Percentiles rank a stretch among this genome's conserved stretches.
These are phyloP conservation scores for Prosopis cineraria DNA, from an alignment of 306 rosid species.

Conservation along the genomic window DNA sequence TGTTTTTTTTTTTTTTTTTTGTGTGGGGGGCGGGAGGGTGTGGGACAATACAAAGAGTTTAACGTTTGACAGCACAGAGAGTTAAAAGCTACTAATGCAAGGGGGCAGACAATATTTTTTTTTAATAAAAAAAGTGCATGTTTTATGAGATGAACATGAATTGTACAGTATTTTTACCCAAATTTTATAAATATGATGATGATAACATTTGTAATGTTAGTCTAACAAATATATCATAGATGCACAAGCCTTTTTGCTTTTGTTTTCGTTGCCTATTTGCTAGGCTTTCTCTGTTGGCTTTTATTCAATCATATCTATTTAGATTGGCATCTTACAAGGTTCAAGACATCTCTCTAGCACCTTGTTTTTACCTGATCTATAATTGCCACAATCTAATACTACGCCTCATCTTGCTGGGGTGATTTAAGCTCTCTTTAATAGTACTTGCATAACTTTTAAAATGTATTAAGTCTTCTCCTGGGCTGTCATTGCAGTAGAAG, in stretches of 20 bases:
- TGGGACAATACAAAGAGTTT: not conserved
- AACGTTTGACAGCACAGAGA: not conserved
- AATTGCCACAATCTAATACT: not conserved
- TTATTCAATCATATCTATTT: not conserved
- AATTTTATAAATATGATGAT: too few relatives aligned
- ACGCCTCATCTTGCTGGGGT: not conserved
- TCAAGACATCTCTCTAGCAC: constrained; percentile 13
- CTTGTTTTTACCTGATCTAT: constrained; percentile 28
- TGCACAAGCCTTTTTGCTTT: not conserved
- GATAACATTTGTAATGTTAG: too few relatives aligned
- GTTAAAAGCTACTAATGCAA: not conserved
- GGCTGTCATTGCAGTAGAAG: constrained; percentile 44
- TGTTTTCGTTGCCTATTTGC: not conserved
- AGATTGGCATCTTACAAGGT: not conserved
- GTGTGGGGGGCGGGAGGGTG: too few relatives aligned
- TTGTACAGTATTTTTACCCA: too few relatives aligned
- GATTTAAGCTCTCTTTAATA: not conserved
- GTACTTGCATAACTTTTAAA: constrained; percentile 8
- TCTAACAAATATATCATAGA: not conserved
- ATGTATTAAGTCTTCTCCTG: constrained; percentile 25
- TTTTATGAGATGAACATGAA: too few relatives aligned
- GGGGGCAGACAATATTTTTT: too few relatives aligned
- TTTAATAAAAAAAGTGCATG: too few relatives aligned
- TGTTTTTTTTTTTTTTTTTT: too few relatives aligned
- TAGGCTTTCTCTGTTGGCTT: not conserved